phyloP scores from a whole-genome alignment of 768 basidiomycete species.

The Cytidiella melzeri region DNA sequence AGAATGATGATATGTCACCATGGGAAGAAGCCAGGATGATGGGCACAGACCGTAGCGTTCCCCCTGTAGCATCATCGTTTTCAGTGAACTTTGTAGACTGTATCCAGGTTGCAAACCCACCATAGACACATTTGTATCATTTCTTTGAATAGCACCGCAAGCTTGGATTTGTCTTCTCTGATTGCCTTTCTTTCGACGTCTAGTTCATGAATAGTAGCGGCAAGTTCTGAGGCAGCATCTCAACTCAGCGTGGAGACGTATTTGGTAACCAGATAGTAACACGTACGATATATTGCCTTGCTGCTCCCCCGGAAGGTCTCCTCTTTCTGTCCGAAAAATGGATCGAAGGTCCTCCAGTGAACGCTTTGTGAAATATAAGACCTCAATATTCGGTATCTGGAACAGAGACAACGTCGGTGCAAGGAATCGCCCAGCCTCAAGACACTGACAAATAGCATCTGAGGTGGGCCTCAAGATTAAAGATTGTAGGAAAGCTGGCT shows the following conservation, averaged over 20 bases:
- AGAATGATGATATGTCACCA: neutral
- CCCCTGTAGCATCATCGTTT: conserved; percentile 79
- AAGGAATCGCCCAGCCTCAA: too few species aligned
- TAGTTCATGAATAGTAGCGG: conserved; percentile 65
- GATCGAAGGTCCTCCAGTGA: conserved; percentile 76
- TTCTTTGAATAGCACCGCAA: conserved; percentile 66
- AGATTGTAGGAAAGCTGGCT: neutral
- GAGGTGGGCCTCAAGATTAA: neutral
- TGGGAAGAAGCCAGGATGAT: neutral
- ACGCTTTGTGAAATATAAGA: conserved; percentile 61
- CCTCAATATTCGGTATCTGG: conserved; percentile 81
- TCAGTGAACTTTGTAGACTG: neutral
- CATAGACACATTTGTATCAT: conserved; percentile 91
- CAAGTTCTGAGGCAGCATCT: conserved; percentile 47
- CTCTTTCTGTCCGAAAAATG: conserved; percentile 75
- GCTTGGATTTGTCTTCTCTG: conserved; percentile 41
- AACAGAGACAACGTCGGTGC: conserved; percentile 14
- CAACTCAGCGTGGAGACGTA: neutral
- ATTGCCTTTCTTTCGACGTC: conserved; percentile 42
- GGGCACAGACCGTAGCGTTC: conserved; percentile 72
- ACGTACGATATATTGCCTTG: conserved; percentile 70
- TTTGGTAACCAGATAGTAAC: neutral
- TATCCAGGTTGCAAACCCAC: conserved; percentile 29
- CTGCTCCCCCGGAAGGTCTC: conserved; percentile 78
- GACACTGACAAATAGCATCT: conserved; percentile 78